phyloP scores from a whole-genome alignment of 2,329 filamentous ascomycete genomes.

The Stylonectria norvegica region DNA sequence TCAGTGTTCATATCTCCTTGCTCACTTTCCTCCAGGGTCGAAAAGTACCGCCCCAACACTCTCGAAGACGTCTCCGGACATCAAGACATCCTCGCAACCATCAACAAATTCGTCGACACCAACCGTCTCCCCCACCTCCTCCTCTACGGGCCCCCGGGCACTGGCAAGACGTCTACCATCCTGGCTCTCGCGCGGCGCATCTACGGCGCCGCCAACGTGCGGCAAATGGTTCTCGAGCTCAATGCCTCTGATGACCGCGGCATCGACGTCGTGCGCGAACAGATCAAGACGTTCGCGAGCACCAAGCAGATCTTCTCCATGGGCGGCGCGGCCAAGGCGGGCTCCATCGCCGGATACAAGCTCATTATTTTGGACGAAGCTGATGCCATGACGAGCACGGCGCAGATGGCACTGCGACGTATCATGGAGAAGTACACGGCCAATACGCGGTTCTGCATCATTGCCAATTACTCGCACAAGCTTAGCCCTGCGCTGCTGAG shows the following conservation, averaged over 20 bases:
- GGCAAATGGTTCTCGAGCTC: slow-evolving; percentile 97
- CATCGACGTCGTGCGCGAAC: slow-evolving; percentile 95
- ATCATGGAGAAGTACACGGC: slow-evolving; percentile 99
- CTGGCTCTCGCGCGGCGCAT: slow-evolving; percentile 89
- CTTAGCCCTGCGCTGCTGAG: slow-evolving; percentile 89
- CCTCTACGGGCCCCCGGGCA: slow-evolving; percentile 93
- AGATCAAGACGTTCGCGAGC: slow-evolving; percentile 98
- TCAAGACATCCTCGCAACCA: slow-evolving; percentile 93
- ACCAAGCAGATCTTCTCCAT: slow-evolving; percentile 92
- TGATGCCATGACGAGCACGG: slow-evolving; percentile 99
- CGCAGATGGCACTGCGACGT: slow-evolving; percentile 91
- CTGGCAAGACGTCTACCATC: slow-evolving; percentile 95
- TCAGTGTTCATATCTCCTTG: neutral
- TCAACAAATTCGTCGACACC: slow-evolving; percentile 94
- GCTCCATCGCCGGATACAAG: slow-evolving; percentile 74
- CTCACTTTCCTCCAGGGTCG: slow-evolving; percentile 60
- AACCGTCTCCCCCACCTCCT: slow-evolving; percentile 94
- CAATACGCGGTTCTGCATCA: slow-evolving; percentile 97
- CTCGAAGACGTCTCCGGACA: slow-evolving; percentile 93
- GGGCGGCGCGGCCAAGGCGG: slow-evolving; percentile 47
- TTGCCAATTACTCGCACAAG: slow-evolving; percentile 98
- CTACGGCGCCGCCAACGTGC: slow-evolving; percentile 87
- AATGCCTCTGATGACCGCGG: slow-evolving; percentile 97
- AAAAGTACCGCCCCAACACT: slow-evolving; percentile 90
- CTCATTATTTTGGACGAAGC: slow-evolving; percentile 97